Evolutionary conservation across 192 early-diverging fungal species (phyloP), one percentile per base, ranked within the genome.

Genomic region (Kickxella alabastrina): DNA sequence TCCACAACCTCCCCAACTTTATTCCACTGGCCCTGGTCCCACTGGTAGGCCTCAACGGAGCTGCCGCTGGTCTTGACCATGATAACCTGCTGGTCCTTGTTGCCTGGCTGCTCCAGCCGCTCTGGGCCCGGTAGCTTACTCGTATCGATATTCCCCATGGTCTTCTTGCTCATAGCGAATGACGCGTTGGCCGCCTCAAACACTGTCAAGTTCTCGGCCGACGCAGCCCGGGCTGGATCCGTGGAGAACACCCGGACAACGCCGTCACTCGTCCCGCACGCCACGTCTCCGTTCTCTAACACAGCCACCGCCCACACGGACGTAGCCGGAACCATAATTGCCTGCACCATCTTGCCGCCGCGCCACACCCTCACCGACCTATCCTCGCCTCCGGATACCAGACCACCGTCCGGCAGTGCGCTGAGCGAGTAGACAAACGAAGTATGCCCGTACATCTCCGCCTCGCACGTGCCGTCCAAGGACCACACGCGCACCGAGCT

Each of bases 1-100:
- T 97, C 94, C 0, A 96, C 92, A 0, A 99, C 92, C 24, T 92
- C 85, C 9, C 97, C 97, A 26, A 98, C 79, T 54, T 95, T 94
- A 24, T 58, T 32, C 97, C 97, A 99, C 21, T 61, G 47, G 9
- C 66, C 65, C 10, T 62, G 57, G 36, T 71, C 82, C 91, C 93
- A 99, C 80, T 94, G 90, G 60, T 98, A 82, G 4, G 92, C 92
- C 54, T 93, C 90, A 0, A 95, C 88, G 0, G 62, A 29, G 39
- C 82, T 73, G 8, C 85, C 87, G 29, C 85, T 87, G 29, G 77
- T 76, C 15, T 84, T 81, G 8, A 99, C 75, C 92, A 98, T 95
- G n/a, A 87, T 69, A 0, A 92, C 83, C 55, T 99, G 87, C 38
- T 88, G 84, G 54, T 95, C 90, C 32, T 88, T 87, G 6, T 40